Conservation (phyloP, 2,329 filamentous ascomycete genomes). For the Monilinia vaccinii-corymbosi region DNA sequence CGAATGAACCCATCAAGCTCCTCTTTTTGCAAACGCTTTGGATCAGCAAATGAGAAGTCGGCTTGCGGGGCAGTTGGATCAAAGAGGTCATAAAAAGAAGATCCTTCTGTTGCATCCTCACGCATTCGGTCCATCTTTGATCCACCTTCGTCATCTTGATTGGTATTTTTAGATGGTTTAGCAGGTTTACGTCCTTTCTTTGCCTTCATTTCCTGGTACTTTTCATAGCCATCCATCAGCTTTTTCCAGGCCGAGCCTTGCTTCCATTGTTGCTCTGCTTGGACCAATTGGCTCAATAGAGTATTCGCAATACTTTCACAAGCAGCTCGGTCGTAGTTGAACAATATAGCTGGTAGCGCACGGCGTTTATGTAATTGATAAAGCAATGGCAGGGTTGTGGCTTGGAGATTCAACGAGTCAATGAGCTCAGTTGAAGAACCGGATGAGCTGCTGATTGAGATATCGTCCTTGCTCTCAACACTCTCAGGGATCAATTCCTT, state of each 20-base stretch:
- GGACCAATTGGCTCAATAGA: constrained; percentile 43
- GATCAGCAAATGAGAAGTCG: constrained; percentile 58
- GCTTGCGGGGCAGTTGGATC: constrained; percentile 55
- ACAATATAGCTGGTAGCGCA: constrained; percentile 64
- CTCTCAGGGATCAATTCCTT: constrained; percentile 34
- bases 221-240: constrained; percentile 48
- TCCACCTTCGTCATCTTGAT: constrained; percentile 38
- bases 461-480: constrained; percentile 6
- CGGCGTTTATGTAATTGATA: constrained; percentile 51
- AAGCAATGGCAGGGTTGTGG: constrained; percentile 48
- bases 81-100: constrained; percentile 53
- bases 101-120: constrained; percentile 46
- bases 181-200: constrained; percentile 37
- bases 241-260: constrained; percentile 49
- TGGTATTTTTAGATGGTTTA: constrained; percentile 35
- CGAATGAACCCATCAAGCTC: constrained; percentile 49
- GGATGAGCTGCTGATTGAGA: constrained; percentile 7
- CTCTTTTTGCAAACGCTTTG: constrained; percentile 44
- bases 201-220: constrained; percentile 41
- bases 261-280: constrained; percentile 49
- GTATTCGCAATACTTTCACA: constrained; percentile 52
- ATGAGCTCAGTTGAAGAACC: constrained; percentile 17
- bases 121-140: constrained; percentile 48
- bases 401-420: constrained; percentile 29
- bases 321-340: constrained; percentile 61